Evolutionary conservation across 345 rosid genomes (phyloP).

Genomic region (Sonneratia alba): DNA sequence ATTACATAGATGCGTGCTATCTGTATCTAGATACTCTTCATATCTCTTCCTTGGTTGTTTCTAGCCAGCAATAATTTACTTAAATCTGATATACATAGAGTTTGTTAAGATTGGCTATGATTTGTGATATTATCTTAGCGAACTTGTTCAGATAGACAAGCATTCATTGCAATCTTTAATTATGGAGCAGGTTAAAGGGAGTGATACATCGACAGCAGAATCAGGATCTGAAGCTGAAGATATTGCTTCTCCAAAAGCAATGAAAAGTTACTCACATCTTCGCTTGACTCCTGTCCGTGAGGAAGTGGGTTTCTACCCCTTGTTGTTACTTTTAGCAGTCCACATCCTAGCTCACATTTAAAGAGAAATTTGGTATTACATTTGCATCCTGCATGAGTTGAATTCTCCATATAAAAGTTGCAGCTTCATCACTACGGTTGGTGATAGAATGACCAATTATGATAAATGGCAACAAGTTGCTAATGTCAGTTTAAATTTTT

Average conservation of each 20-base stretch:
- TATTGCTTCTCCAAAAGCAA: constrained; percentile 76
- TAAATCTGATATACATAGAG: background rate
- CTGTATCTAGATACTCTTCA: background rate
- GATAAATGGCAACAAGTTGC: background rate
- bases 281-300: constrained; percentile 95
- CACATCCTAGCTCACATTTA: background rate
- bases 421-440: background rate
- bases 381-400: background rate
- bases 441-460: background rate
- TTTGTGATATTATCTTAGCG: background rate
- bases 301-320: constrained; percentile 45
- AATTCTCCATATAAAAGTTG: background rate
- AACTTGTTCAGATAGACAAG: background rate
- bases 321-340: background rate
- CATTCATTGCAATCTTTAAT: background rate
- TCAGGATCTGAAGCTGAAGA: constrained; percentile 99
- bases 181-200: constrained; percentile 64
- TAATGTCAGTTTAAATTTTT: background rate
- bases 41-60: background rate
- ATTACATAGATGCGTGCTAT: background rate
- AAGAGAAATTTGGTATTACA: background rate
- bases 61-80: background rate
- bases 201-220: constrained; percentile 97
- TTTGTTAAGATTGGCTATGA: background rate
- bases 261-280: constrained; percentile 71